Conservation (phyloP, 345 rosid species). For the Alliaria petiolata region DNA sequence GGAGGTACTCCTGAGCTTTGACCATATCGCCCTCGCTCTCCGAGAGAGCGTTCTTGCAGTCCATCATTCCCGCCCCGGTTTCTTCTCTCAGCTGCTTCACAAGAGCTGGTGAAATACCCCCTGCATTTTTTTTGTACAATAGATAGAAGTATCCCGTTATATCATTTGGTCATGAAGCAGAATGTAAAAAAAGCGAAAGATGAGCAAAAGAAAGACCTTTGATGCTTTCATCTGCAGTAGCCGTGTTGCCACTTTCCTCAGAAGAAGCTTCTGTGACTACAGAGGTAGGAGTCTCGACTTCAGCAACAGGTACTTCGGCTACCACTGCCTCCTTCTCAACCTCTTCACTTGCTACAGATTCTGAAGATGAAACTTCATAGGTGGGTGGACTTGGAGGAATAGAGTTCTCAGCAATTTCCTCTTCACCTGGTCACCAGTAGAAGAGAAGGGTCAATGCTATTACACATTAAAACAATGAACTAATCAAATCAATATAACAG, state of each 20-base stretch:
- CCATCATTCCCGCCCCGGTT: conserved; percentile 99
- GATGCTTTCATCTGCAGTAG: conserved; percentile 35
- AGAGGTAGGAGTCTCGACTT: conserved; percentile 24
- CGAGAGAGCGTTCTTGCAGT: conserved; percentile 84
- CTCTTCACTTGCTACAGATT: conserved; percentile 39
- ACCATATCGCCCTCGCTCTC: conserved; percentile 79
- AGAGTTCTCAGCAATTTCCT: conserved; percentile 37
- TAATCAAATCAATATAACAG: not conserved
- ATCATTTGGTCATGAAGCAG: not conserved
- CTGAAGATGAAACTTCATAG: conserved; percentile 34
- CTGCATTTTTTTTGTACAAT: conserved; percentile 30
- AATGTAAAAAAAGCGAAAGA: not conserved
- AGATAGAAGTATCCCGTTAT: not conserved
- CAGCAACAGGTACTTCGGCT: conserved; percentile 39
- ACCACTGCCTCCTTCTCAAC: conserved; percentile 42
- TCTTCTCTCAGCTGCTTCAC: conserved; percentile 98
- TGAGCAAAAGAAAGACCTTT: conserved; percentile 41
- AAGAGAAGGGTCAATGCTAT: conserved; percentile 7
- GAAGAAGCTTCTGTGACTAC: conserved; percentile 34
- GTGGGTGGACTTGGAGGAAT: conserved; percentile 29
- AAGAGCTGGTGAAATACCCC: conserved; percentile 67
- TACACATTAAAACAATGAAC: not conserved
- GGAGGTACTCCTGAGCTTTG: conserved; percentile 89
- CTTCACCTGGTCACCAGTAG: conserved; percentile 32
- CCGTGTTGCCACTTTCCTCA: conserved; percentile 31